A percentile compares a stretch with the other conserved stretches of the same genome.
phyloP scores from a whole-genome alignment of 495 filamentous ascomycete genomes.

The Elasticomyces elasticus region DNA sequence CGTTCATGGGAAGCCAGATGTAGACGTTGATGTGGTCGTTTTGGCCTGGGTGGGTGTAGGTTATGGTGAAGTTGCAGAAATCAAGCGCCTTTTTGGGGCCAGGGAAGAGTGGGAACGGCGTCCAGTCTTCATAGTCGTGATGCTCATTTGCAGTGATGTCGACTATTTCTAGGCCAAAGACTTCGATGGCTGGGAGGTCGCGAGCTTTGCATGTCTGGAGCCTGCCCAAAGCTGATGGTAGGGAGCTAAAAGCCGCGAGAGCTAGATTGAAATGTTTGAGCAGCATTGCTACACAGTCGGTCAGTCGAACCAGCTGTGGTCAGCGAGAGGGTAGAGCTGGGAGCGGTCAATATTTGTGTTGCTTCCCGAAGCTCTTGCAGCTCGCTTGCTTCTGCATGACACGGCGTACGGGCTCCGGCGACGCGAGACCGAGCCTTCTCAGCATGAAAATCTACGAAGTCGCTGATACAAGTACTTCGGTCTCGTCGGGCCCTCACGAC shows the following conservation, averaged over 20 bases:
- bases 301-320: too few relatives aligned
- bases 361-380: too few relatives aligned
- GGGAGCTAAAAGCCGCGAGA: background rate
- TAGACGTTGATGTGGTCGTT: slow-evolving; percentile 33
- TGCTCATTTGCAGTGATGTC: slow-evolving; percentile 1
- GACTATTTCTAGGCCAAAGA: slow-evolving; percentile 4
- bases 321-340: too few relatives aligned
- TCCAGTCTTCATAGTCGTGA: background rate
- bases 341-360: too few relatives aligned
- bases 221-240: background rate
- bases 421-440: too few relatives aligned
- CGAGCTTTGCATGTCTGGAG: background rate
- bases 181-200: slow-evolving; percentile 3
- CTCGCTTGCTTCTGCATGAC: too few relatives aligned
- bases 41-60: slow-evolving; percentile 36
- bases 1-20: slow-evolving; percentile 31
- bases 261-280: background rate
- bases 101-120: background rate
- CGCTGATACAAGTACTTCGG: too few relatives aligned
- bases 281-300: background rate
- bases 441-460: too few relatives aligned
- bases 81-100: slow-evolving; percentile 11
- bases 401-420: too few relatives aligned
- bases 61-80: slow-evolving; percentile 41
- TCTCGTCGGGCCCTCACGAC: too few relatives aligned